A percentile compares a stretch with the other conserved stretches of the same genome.
phyloP scores from a whole-genome alignment of 1,284 basidiomycete species.

The Moesziomyces parantarcticus region DNA sequence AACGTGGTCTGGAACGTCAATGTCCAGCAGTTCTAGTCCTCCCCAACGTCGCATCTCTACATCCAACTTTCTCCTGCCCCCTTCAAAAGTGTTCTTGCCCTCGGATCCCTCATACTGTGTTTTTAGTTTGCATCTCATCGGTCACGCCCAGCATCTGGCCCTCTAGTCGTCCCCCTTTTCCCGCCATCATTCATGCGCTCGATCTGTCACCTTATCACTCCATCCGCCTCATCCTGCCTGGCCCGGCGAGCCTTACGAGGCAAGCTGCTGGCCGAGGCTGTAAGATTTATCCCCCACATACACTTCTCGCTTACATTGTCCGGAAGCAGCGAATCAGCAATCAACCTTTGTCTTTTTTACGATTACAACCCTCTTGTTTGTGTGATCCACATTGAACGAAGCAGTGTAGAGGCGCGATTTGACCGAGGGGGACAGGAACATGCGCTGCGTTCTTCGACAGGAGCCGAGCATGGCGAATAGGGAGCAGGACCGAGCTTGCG shows the following conservation, averaged over 20 bases:
- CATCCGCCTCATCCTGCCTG: background rate
- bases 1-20: slow-evolving; percentile 48
- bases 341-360: slow-evolving; percentile 24
- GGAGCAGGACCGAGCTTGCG: too few relatives aligned
- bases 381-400: too few relatives aligned
- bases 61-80: background rate
- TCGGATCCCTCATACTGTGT: slow-evolving; percentile 35
- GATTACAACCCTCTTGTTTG: slow-evolving; percentile 6
- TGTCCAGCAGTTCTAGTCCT: slow-evolving; percentile 38
- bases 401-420: too few relatives aligned
- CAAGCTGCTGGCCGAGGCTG: background rate
- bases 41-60: too few relatives aligned
- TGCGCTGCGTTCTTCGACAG: slow-evolving; percentile 6
- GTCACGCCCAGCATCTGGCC: slow-evolving; percentile 19
- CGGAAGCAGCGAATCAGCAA: slow-evolving; percentile 24
- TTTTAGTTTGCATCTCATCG: slow-evolving; percentile 30
- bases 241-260: too few relatives aligned
- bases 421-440: background rate
- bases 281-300: slow-evolving; percentile 1
- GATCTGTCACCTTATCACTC: background rate
- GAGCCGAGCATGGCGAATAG: too few relatives aligned
- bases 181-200: background rate
- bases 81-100: slow-evolving; percentile 18
- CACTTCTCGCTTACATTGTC: slow-evolving; percentile 22
- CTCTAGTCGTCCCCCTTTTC: background rate